These are phyloP conservation scores for Penicillium mononematosum DNA, from an alignment of 495 filamentous ascomycete species.

Conservation along the genomic window DNA sequence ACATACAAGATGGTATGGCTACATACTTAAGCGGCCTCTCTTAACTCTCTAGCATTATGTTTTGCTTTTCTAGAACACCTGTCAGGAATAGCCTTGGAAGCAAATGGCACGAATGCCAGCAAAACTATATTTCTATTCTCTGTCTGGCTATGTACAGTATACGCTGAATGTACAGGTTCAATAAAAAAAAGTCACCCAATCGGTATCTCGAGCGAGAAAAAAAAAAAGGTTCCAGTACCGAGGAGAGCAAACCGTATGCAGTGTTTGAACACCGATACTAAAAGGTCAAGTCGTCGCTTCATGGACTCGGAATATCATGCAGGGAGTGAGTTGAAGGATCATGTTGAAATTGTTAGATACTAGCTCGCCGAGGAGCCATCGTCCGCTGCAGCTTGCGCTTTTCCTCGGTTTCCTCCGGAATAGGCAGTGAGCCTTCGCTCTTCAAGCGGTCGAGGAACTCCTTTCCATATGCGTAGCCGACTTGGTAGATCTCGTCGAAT, in stretches of 20 bases:
- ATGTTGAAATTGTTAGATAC: constrained; percentile 52
- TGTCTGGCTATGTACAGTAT: constrained; percentile 3
- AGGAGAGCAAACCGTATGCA: not conserved
- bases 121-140: constrained; percentile 2
- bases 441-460: constrained; percentile 70
- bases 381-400: constrained; percentile 86
- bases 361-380: constrained; percentile 89
- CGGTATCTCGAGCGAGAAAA: constrained; percentile 13
- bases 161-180: constrained; percentile 1
- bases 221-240: not conserved
- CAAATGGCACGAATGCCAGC: not conserved
- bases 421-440: constrained; percentile 68
- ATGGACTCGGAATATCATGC: not conserved
- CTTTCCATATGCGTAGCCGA: constrained; percentile 84
- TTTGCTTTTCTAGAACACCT: too few species aligned
- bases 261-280: constrained; percentile 7
- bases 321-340: not conserved
- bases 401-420: constrained; percentile 73
- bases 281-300: not conserved
- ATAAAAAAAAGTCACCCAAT: not conserved
- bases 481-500: constrained; percentile 92
- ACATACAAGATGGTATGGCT: too few species aligned
- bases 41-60: too few species aligned
- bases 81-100: not conserved
- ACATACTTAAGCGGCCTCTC: too few species aligned